These are phyloP conservation scores for Globisporangium yorkense DNA, from an alignment of 352 stramenopile genomes.

Conservation along the genomic window DNA sequence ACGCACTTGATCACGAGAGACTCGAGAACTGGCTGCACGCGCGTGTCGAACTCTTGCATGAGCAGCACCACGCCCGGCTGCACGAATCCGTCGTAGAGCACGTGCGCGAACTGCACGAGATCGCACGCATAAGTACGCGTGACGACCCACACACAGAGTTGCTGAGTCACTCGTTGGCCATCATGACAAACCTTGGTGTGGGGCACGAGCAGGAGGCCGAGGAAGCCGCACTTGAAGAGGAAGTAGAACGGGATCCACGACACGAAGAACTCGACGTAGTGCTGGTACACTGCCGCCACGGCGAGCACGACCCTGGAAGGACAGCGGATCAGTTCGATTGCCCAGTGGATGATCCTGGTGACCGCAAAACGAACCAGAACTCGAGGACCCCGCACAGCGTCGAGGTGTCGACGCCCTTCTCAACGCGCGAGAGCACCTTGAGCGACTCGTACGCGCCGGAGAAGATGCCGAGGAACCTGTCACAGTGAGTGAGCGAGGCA, in stretches of 20 bases:
- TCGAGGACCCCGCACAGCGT: constrained; percentile 49
- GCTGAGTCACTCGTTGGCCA: neutral
- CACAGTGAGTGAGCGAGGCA: neutral
- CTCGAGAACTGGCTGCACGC: constrained; percentile 49
- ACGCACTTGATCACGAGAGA: constrained; percentile 44
- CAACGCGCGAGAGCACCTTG: constrained; percentile 51
- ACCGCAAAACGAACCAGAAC: constrained; percentile 36
- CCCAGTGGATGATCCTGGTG: neutral
- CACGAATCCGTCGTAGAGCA: constrained; percentile 63
- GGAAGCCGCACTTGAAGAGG: constrained; percentile 59
- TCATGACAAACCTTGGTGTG: constrained; percentile 38
- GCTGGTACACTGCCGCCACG: constrained; percentile 44
- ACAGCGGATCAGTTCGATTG: neutral
- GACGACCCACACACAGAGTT: neutral
- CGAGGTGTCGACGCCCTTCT: constrained; percentile 46
- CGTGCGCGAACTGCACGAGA: constrained; percentile 36
- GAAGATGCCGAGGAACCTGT: constrained; percentile 49
- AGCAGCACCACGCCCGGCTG: constrained; percentile 30
- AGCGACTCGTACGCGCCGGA: constrained; percentile 65
- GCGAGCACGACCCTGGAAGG: constrained; percentile 48
- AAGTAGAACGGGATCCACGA: constrained; percentile 80
- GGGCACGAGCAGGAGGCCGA: constrained; percentile 50
- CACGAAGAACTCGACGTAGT: constrained; percentile 66
- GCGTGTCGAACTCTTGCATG: constrained; percentile 36
- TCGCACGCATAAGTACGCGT: neutral